Evolutionary conservation across 352 stramenopile genomes (phyloP), one percentile per base, ranked within the genome.

Genomic region (Phytopythium mirpurense): DNA sequence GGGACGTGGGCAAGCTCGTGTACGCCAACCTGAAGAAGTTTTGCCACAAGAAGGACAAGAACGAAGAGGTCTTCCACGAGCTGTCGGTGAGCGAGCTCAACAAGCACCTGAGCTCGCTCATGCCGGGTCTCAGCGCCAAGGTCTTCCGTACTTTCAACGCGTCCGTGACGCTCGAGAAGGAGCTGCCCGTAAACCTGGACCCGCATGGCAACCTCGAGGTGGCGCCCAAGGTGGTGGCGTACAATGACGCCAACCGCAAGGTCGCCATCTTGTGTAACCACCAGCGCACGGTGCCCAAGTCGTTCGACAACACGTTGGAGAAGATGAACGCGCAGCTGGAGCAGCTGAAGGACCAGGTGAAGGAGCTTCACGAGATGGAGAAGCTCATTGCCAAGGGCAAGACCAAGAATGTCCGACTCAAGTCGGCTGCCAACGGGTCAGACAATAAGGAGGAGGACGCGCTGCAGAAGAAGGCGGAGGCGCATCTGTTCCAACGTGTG

Each of bases 71-170:
- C 3, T 99, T 99, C 70, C 88, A 99, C 65, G 82, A 95, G 51
- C 85, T 99, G 45, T 97, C 90, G 35, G 94, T 95, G 15, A 94
- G 79, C 15, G 91, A 98, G 55, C 77, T 99, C 38, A 99, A 99
- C 86, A 91, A 95, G 51, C 96, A 99, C 70, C 72, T 99, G 52
- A 98, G 96, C 57, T 96, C 83, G 31, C 90, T 99, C 46, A 99
- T 99, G 97, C 93, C 97, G 19, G 98, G 98, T 1, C 78, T 99
- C 5, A 98, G 94, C 31, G 98, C 97, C 45, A 99, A 99, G 74
- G 98, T 99, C 0, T 99, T 99, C 72, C 96, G 98, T 97, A 99
- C 98, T 29, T 99, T 98, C 83, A 99, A 99, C 78, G 98, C 98
- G 5, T 99, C 95, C 1, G 91, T 98, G 42, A 99, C 97, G 35